These are phyloP conservation scores for Xylaria sp. DNA, from an alignment of 2,329 filamentous ascomycete genomes.

Conservation along the genomic window DNA sequence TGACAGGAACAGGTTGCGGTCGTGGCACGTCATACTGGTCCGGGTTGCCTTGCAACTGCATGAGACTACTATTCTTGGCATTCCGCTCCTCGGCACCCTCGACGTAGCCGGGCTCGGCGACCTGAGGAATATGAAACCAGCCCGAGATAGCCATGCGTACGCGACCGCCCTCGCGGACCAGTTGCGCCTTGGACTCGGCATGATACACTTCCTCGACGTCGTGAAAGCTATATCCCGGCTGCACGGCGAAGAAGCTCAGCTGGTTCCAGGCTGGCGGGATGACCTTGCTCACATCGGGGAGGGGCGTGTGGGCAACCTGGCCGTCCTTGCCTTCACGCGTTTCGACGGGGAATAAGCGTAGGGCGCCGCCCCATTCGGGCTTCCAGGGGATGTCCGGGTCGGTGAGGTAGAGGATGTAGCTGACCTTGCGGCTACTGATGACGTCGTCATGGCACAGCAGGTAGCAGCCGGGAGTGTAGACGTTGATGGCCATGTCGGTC, in stretches of 20 bases:
- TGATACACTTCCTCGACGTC: conserved; percentile 98
- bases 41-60: conserved; percentile 91
- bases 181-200: conserved; percentile 67
- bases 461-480: conserved; percentile 96
- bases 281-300: conserved; percentile 79
- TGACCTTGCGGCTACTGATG: conserved; percentile 94
- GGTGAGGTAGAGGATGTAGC: conserved; percentile 96
- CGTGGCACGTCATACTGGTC: conserved; percentile 89
- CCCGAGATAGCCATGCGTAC: conserved; percentile 98
- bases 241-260: conserved; percentile 96
- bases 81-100: conserved; percentile 88
- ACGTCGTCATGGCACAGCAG: conserved; percentile 98
- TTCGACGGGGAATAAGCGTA: conserved; percentile 83
- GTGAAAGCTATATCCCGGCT: conserved; percentile 98
- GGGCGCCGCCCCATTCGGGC: conserved; percentile 89
- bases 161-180: conserved; percentile 75
- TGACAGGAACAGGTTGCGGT: conserved; percentile 63
- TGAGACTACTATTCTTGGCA: conserved; percentile 88
- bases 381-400: conserved; percentile 93
- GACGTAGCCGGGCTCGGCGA: conserved; percentile 92
- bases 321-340: conserved; percentile 74
- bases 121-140: conserved; percentile 98
- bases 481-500: conserved; percentile 99
- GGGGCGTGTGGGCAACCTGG: conserved; percentile 80
- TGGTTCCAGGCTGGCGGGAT: conserved; percentile 98